phyloP scores from a whole-genome alignment of 768 basidiomycete genomes.

The Boletus tylopilopsis region DNA sequence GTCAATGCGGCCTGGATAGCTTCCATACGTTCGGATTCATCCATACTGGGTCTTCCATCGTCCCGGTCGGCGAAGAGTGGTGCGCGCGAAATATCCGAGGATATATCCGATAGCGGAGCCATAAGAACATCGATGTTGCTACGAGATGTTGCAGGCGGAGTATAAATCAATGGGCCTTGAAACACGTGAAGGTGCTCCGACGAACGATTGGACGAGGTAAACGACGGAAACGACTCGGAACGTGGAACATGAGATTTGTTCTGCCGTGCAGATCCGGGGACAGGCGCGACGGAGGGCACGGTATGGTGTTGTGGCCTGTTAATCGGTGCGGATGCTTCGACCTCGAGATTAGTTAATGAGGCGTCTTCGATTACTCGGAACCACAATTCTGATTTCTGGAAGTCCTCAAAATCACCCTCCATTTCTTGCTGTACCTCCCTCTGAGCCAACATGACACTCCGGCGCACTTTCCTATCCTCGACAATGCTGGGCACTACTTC shows the following conservation, averaged over 20 bases:
- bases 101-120: conserved; percentile 56
- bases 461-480: conserved; percentile 57
- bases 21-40: conserved; percentile 84
- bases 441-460: conserved; percentile 81
- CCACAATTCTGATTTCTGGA: conserved; percentile 87
- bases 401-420: conserved; percentile 89
- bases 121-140: conserved; percentile 78
- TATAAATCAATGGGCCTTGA: conserved; percentile 17
- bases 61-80: conserved; percentile 82
- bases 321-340: background rate
- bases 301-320: conserved; percentile 7
- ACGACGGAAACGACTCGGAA: conserved; percentile 37
- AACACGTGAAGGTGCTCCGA: conserved; percentile 12
- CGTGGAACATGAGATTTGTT: conserved; percentile 22
- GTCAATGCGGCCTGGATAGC: conserved; percentile 95
- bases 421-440: conserved; percentile 82
- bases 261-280: conserved; percentile 2
- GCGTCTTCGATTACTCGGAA: conserved; percentile 81
- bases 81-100: conserved; percentile 55
- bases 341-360: conserved; percentile 31
- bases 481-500: conserved; percentile 39
- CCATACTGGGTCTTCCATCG: conserved; percentile 47
- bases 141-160: conserved; percentile 25
- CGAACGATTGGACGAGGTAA: conserved; percentile 16
- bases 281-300: conserved; percentile 6